A percentile compares a stretch with the other conserved stretches of the same genome.
phyloP scores from a whole-genome alignment of 2,329 filamentous ascomycete species.

The Aspergillaceae sp. region DNA sequence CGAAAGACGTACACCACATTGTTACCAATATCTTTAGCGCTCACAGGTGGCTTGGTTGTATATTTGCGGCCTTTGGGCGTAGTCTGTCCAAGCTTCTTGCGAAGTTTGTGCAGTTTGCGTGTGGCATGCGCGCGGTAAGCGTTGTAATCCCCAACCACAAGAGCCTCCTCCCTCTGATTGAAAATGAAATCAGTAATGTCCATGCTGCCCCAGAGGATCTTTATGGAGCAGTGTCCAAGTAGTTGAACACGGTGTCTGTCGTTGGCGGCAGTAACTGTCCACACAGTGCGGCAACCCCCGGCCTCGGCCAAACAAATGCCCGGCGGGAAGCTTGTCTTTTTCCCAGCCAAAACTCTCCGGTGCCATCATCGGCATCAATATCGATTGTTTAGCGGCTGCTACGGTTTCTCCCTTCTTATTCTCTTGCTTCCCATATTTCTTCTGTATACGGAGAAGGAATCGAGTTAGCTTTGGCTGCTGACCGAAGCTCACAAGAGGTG shows the following conservation, averaged over 20 bases:
- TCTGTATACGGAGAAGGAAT: background rate
- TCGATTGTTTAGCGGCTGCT: background rate
- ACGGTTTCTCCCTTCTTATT: background rate
- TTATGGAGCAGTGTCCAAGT: background rate
- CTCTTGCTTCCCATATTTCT: background rate
- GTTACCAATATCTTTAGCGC: conserved; percentile 62
- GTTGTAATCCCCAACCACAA: conserved; percentile 80
- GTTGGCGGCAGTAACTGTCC: conserved; percentile 2
- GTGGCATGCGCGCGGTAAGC: conserved; percentile 73
- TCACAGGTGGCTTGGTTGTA: conserved; percentile 59
- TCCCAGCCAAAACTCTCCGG: conserved; percentile 14
- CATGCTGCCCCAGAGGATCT: conserved; percentile 46
- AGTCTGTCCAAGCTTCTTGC: conserved; percentile 75
- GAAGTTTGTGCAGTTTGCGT: conserved; percentile 70
- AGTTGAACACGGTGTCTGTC: conserved; percentile 1
- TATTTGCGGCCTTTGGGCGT: conserved; percentile 85
- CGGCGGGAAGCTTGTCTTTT: conserved; percentile 18
- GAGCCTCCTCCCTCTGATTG: conserved; percentile 68
- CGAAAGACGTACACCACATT: conserved; percentile 62
- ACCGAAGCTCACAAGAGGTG: background rate
- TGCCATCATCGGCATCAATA: conserved; percentile 6
- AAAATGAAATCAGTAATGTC: conserved; percentile 82
- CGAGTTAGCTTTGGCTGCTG: background rate
- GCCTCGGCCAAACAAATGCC: conserved; percentile 27
- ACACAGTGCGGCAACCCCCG: conserved; percentile 20